phyloP scores from a whole-genome alignment of 139 green algal genomes.

The Limnomonas spitsbergensis region DNA sequence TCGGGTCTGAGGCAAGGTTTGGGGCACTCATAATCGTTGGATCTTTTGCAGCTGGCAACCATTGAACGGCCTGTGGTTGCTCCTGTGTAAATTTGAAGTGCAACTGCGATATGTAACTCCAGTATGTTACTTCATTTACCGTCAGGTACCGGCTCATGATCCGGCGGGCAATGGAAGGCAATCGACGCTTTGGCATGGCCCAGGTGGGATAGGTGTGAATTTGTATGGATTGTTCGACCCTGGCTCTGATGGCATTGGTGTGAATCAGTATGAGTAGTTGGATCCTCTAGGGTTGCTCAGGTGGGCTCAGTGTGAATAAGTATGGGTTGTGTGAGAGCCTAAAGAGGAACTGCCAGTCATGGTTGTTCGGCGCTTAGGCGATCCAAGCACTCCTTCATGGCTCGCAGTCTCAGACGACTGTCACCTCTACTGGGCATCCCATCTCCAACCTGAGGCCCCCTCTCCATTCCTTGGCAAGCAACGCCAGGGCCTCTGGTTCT shows the following conservation, averaged over 20 bases:
- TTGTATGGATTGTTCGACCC: background rate
- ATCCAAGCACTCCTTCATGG: background rate
- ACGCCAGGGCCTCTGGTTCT: no score
- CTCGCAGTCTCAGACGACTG: no score
- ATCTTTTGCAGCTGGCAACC: background rate
- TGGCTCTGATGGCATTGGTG: background rate
- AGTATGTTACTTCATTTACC: no score
- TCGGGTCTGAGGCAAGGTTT: background rate
- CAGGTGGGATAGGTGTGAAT: background rate
- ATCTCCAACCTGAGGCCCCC: no score
- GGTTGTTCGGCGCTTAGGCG: background rate
- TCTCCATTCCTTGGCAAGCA: no score
- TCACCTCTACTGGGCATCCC: no score
- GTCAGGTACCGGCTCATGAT: constrained; percentile 89
- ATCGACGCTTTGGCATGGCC: constrained; percentile 73
- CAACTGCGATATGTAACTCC: no score
- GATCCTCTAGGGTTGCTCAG: no score
- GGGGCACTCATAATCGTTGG: background rate
- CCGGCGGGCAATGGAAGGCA: constrained; percentile 73
- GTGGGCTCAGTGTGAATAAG: no score
- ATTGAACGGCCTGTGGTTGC: no score
- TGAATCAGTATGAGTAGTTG: background rate
- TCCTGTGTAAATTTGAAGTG: no score
- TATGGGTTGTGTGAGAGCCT: background rate
- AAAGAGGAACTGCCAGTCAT: background rate